Conservation (phyloP, 2,329 filamentous ascomycete species). For the Lasiodiplodia hormozganensis region DNA sequence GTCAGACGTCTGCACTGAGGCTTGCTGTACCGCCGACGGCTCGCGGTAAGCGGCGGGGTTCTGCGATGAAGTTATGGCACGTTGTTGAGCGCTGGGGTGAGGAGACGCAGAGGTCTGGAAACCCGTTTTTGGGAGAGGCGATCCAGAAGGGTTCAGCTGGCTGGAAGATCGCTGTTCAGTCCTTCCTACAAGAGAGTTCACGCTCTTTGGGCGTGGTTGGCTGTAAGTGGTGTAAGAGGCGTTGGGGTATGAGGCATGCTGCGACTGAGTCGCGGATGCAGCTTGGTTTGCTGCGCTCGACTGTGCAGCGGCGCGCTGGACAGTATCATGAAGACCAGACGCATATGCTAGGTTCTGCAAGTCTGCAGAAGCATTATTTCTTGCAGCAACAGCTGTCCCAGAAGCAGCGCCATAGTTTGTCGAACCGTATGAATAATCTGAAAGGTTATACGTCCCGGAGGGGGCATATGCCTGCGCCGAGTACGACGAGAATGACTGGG, state of each 20-base stretch:
- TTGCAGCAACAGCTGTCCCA: background rate
- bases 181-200: slow-evolving; percentile 19
- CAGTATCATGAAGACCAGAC: slow-evolving; percentile 14
- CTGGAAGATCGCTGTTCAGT: slow-evolving; percentile 1
- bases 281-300: background rate
- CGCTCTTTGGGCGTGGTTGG: slow-evolving; percentile 15
- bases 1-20: background rate
- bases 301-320: slow-evolving; percentile 6
- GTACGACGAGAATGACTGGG: slow-evolving; percentile 12
- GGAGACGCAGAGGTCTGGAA: background rate
- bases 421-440: slow-evolving; percentile 26
- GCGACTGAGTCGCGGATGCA: background rate
- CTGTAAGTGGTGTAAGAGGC: background rate
- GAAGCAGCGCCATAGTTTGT: slow-evolving; percentile 16
- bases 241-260: background rate
- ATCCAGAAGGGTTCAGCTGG: background rate
- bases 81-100: slow-evolving; percentile 8
- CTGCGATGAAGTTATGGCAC: background rate
- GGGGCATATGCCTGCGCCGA: slow-evolving; percentile 4
- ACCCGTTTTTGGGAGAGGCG: background rate
- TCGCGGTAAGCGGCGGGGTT: background rate
- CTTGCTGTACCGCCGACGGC: background rate
- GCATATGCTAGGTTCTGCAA: slow-evolving; percentile 28
- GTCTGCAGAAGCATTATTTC: slow-evolving; percentile 16
- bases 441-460: background rate